A percentile compares a stretch with the other conserved stretches of the same genome.
Conservation (phyloP, 2,329 filamentous ascomycete genomes). For the Alternaria metachromatica region DNA sequence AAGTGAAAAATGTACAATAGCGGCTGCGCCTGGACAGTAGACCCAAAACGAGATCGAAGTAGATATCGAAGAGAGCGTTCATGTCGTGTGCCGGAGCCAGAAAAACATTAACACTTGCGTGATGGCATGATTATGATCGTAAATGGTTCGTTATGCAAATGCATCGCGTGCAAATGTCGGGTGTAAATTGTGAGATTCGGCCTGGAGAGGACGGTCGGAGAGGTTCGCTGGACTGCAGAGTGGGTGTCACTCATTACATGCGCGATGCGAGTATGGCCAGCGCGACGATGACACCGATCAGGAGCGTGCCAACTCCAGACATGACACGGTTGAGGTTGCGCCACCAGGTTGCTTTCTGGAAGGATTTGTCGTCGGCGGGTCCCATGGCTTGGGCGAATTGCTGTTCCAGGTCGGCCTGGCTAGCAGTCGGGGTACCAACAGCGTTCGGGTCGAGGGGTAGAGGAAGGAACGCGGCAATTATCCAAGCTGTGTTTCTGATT, state of each 20-base stretch:
- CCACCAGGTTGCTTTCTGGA: conserved; percentile 70
- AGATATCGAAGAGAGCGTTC: conserved; percentile 26
- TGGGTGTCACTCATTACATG: conserved; percentile 30
- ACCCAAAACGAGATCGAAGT: conserved; percentile 23
- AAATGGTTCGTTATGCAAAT: conserved; percentile 29
- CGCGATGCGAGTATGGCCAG: conserved; percentile 47
- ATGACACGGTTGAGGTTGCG: conserved; percentile 68
- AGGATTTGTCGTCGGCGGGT: conserved; percentile 56
- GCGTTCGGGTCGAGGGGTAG: conserved; percentile 65
- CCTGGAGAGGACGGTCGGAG: conserved; percentile 9
- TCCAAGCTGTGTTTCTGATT: conserved; percentile 67
- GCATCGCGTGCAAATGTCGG: conserved; percentile 12
- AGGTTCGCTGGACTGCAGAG: conserved; percentile 1
- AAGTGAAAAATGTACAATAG: conserved; percentile 29
- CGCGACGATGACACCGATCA: conserved; percentile 59
- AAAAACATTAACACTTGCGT: conserved; percentile 43
- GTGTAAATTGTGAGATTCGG: conserved; percentile 1
- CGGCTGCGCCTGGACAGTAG: conserved; percentile 21
- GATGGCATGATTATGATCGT: conserved; percentile 33
- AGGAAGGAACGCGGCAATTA: conserved; percentile 77
- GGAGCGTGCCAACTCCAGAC: conserved; percentile 62
- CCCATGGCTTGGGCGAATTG: conserved; percentile 55
- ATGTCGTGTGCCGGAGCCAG: conserved; percentile 27
- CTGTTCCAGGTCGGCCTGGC: conserved; percentile 49
- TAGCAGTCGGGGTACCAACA: conserved; percentile 44